Conservation (phyloP, 176 grass and related monocot genomes). For the Raddia guianensis region DNA sequence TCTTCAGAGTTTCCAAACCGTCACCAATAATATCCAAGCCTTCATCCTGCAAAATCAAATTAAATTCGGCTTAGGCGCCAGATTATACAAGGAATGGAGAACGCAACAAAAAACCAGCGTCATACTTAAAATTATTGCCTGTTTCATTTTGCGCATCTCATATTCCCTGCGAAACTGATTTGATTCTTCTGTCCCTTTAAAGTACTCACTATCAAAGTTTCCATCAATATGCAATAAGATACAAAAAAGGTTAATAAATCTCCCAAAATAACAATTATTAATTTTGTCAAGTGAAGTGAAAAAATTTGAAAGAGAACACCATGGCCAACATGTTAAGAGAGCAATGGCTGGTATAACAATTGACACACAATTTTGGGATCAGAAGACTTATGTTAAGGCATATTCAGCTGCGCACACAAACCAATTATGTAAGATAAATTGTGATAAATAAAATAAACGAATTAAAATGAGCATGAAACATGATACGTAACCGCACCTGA, state of each 20-base stretch:
- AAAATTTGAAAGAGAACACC: neutral
- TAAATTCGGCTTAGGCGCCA: neutral
- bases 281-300: neutral
- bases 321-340: neutral
- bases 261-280: neutral
- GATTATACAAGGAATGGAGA: neutral
- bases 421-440: neutral
- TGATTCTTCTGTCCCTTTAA: slow-evolving; percentile 74
- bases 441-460: neutral
- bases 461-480: neutral
- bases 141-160: slow-evolving; percentile 78
- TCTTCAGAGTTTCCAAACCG: slow-evolving; percentile 83
- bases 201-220: slow-evolving; percentile 65
- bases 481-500: neutral
- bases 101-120: neutral
- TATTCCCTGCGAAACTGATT: slow-evolving; percentile 66
- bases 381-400: neutral
- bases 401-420: neutral
- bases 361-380: neutral
- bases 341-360: neutral
- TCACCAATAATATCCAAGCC: slow-evolving; percentile 72
- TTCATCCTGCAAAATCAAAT: slow-evolving; percentile 63
- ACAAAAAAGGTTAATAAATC: neutral
- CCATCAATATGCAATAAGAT: slow-evolving; percentile 58
- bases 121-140: slow-evolving; percentile 43